Evolutionary conservation across 1,139 yeast species (phyloP).

Genomic region (Nakaseomyces bracarensis): DNA sequence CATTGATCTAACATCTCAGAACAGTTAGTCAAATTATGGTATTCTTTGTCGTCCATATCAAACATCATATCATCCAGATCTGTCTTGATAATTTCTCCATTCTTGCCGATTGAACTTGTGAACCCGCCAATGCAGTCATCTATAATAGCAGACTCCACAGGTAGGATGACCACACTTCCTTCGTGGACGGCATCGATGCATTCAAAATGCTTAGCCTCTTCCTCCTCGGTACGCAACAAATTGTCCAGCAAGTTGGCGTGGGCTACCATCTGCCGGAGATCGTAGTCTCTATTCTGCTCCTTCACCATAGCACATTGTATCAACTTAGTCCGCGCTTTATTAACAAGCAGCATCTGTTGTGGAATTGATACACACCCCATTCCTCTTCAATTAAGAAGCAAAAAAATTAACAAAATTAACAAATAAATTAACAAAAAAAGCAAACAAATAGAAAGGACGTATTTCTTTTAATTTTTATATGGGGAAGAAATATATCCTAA

Average conservation of each 20-base stretch:
- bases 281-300: slow-evolving; percentile 10
- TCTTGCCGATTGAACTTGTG: neutral
- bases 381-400: too few species aligned
- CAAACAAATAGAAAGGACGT: neutral
- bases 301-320: slow-evolving; percentile 7
- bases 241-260: slow-evolving; percentile 25
- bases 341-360: slow-evolving; percentile 6
- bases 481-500: too few species aligned
- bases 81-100: neutral
- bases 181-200: slow-evolving; percentile 2
- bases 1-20: neutral
- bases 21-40: slow-evolving; percentile 4
- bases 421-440: too few species aligned
- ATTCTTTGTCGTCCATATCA: slow-evolving; percentile 6
- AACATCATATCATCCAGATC: neutral
- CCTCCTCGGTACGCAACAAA: slow-evolving; percentile 1
- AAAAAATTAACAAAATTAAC: too few species aligned
- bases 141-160: neutral
- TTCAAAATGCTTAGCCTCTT: neutral
- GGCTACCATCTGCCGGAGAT: slow-evolving; percentile 22
- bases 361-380: slow-evolving; percentile 7
- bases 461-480: too few species aligned
- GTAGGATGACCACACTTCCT: neutral
- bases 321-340: slow-evolving; percentile 6
- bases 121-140: neutral